phyloP scores from a whole-genome alignment of 2,329 filamentous ascomycete species.

The Monilinia fructigena region DNA sequence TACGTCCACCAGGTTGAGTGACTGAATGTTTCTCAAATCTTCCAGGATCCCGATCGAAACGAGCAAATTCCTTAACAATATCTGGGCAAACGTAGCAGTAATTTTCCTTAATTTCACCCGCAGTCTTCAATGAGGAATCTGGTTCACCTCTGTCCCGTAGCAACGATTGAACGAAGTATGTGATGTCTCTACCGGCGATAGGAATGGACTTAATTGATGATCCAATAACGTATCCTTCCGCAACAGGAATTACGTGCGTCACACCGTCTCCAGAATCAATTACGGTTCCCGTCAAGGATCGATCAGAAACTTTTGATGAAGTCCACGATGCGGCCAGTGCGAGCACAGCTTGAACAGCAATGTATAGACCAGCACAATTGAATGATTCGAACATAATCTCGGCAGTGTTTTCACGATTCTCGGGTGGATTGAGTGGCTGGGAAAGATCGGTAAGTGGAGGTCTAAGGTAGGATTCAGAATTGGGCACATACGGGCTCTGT shows the following conservation, averaged over 20 bases:
- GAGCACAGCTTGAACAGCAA: constrained; percentile 95
- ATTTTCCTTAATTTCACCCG: constrained; percentile 97
- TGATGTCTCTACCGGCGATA: constrained; percentile 96
- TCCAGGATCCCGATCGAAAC: constrained; percentile 89
- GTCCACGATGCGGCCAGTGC: constrained; percentile 98
- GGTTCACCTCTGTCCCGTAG: constrained; percentile 94
- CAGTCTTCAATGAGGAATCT: constrained; percentile 94
- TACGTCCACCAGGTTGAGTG: constrained; percentile 78
- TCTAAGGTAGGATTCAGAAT: constrained; percentile 4
- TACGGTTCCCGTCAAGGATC: constrained; percentile 93
- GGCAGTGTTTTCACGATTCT: constrained; percentile 98
- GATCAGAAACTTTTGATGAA: constrained; percentile 93
- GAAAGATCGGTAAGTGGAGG: constrained; percentile 15
- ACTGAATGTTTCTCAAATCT: constrained; percentile 90
- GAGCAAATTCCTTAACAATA: constrained; percentile 96
- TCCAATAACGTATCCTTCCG: constrained; percentile 97
- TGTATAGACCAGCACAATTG: constrained; percentile 98
- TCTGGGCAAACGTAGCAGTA: constrained; percentile 98
- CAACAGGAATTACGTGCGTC: constrained; percentile 97
- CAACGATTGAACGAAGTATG: constrained; percentile 96
- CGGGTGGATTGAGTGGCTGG: constrained; percentile 92
- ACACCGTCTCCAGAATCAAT: constrained; percentile 99
- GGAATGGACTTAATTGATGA: constrained; percentile 99
- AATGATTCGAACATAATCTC: constrained; percentile 99
- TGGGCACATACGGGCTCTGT: constrained; percentile 78